Evolutionary conservation across 139 green algal genomes (phyloP), one percentile per base, ranked within the genome.

Genomic region (Coelastrella sp.): DNA sequence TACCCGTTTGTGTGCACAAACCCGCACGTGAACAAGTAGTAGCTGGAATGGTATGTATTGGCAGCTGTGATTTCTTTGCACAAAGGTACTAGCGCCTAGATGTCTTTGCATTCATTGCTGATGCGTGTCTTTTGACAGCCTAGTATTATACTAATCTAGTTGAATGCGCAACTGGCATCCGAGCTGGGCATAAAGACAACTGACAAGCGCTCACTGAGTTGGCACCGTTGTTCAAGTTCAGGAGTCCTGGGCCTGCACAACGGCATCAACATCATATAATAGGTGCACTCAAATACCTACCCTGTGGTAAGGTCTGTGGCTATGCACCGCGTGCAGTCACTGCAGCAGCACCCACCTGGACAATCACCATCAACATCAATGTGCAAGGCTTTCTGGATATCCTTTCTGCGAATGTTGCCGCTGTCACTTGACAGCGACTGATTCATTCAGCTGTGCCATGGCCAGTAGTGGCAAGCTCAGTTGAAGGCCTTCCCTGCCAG

Each of bases 401-500:
- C 5, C 38, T 68, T 37, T 45, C 66, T 13, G 60, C 76, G 23
- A 38, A 85, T 40, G 60, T 85, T 6, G 30, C 34, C 21, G 17
- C 13, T 38, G 64, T 77, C 40, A 85, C 25, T 27, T 27, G 17
- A 4, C 27, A 21, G 23, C 32, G 60, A 34, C 51, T 45, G 40
- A n/a, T 48, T 62, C 4, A 32, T 19, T 17, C 23, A 17, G 35
- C 25, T 34, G 37, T 41, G 21, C 78, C 19, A 37, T 86, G 81
- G 81, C 40, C 80, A 67, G 32, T 86, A 23, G 48, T 86, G 17
- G 81, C 67, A 32, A n/a, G n/a, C n/a, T n/a, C n/a, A n/a, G n/a
- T n/a, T n/a, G n/a, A n/a, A n/a, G 81, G 81, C 27, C 73, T 68
- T 50, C 30, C 50, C 4, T 86, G 81, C 19, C 35, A 74, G 38